Percentiles rank a stretch among this genome's conserved stretches.
These are phyloP conservation scores for Metroxylon sagu DNA, from an alignment of 176 grass and related monocot genomes.

Conservation along the genomic window DNA sequence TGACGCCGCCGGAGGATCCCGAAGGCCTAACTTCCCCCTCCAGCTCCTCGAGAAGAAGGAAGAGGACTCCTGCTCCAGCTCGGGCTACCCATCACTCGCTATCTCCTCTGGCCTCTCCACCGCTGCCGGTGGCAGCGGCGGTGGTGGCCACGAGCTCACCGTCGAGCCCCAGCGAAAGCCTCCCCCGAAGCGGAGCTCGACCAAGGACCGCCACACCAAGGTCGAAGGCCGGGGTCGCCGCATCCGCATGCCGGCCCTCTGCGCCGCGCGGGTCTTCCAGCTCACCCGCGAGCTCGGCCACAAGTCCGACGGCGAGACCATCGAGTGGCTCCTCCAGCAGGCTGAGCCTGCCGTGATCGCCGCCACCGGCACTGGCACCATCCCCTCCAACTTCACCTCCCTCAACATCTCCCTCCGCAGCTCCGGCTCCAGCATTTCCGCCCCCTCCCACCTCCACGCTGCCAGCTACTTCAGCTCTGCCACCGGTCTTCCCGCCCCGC, in stretches of 20 bases:
- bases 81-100: slow-evolving; percentile 12
- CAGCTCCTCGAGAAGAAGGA: slow-evolving; percentile 30
- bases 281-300: slow-evolving; percentile 27
- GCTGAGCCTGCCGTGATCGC: slow-evolving; percentile 27
- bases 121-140: neutral
- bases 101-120: slow-evolving; percentile 9
- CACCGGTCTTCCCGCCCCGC: slow-evolving; percentile 2
- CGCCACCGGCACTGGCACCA: slow-evolving; percentile 23
- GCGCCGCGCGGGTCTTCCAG: slow-evolving; percentile 22
- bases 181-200: slow-evolving; percentile 19
- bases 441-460: slow-evolving; percentile 26
- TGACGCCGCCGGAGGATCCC: neutral
- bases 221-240: slow-evolving; percentile 27
- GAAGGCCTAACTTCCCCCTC: slow-evolving; percentile 18
- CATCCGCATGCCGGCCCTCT: slow-evolving; percentile 30
- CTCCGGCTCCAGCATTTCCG: slow-evolving; percentile 20
- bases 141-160: neutral
- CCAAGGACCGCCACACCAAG: slow-evolving; percentile 31
- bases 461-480: slow-evolving; percentile 8
- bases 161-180: neutral
- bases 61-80: slow-evolving; percentile 20
- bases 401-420: slow-evolving; percentile 32
- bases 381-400: slow-evolving; percentile 27
- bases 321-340: slow-evolving; percentile 32
- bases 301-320: slow-evolving; percentile 30